phyloP scores from a whole-genome alignment of 2,329 filamentous ascomycete genomes.

The Diplodia scrobiculata region DNA sequence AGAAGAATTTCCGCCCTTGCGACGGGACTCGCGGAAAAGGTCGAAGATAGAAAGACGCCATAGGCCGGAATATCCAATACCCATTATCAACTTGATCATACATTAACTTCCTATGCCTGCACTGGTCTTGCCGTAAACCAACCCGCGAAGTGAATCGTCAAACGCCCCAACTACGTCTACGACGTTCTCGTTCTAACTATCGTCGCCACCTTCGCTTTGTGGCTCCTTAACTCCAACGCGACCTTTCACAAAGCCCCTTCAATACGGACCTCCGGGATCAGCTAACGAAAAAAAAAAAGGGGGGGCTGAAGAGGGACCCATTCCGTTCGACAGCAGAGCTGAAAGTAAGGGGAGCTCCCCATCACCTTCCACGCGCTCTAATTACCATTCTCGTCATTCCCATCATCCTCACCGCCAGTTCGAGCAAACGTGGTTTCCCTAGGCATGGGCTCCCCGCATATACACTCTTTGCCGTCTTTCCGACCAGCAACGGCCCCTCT shows the following conservation, averaged over 20 bases:
- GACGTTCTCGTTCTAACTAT: not conserved
- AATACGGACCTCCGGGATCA: not conserved
- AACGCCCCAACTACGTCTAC: not conserved
- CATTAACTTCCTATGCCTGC: not conserved
- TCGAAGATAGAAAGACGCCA: not conserved
- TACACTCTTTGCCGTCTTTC: not conserved
- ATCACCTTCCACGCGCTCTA: not conserved
- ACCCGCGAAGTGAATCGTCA: not conserved
- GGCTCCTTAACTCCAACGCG: not conserved
- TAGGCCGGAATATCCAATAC: not conserved
- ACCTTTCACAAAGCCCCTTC: not conserved
- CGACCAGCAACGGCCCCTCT: not conserved
- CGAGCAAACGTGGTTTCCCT: not conserved
- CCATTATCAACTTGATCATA: not conserved
- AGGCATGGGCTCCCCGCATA: not conserved
- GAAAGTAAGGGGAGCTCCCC: not conserved
- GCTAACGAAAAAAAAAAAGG: not conserved
- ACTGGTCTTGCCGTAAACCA: not conserved
- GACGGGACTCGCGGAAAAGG: not conserved
- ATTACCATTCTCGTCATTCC: not conserved
- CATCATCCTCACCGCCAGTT: not conserved
- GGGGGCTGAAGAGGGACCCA: not conserved
- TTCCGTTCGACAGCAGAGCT: not conserved
- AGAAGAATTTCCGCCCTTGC: not conserved
- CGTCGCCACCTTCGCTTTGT: not conserved